phyloP scores from a whole-genome alignment of 2,329 filamentous ascomycete genomes.

The Exophiala sp. region DNA sequence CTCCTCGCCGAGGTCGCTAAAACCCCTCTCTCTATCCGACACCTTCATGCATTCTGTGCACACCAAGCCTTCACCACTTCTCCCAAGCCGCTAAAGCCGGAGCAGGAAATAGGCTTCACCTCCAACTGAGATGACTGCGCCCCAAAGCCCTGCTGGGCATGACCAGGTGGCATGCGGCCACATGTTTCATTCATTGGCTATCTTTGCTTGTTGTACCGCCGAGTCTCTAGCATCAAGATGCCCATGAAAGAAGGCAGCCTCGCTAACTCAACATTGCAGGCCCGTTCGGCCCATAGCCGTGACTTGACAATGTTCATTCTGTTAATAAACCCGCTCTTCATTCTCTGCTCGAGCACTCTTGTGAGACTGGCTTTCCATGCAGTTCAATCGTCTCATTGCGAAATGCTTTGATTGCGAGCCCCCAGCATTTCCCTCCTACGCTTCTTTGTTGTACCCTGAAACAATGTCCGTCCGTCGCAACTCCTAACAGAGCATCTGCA shows the following conservation, averaged over 20 bases:
- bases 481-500: background rate
- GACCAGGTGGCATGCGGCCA: conserved; percentile 2
- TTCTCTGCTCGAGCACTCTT: too few species aligned
- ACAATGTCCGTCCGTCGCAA: background rate
- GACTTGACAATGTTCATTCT: too few species aligned
- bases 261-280: background rate
- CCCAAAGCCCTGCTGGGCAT: background rate
- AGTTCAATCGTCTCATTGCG: too few species aligned
- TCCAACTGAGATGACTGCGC: conserved; percentile 5
- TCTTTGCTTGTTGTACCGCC: background rate
- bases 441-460: background rate
- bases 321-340: too few species aligned
- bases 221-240: background rate
- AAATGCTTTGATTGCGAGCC: background rate
- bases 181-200: conserved; percentile 8
- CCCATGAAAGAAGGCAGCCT: background rate
- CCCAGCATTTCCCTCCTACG: background rate
- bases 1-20: too few species aligned
- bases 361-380: too few species aligned
- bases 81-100: background rate
- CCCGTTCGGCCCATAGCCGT: too few species aligned
- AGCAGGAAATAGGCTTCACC: too few species aligned
- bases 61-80: too few species aligned
- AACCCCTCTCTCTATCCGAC: too few species aligned
- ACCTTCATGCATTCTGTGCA: too few species aligned